Evolutionary conservation across 495 filamentous ascomycete genomes (phyloP).

Genomic region (Evernia prunastri): DNA sequence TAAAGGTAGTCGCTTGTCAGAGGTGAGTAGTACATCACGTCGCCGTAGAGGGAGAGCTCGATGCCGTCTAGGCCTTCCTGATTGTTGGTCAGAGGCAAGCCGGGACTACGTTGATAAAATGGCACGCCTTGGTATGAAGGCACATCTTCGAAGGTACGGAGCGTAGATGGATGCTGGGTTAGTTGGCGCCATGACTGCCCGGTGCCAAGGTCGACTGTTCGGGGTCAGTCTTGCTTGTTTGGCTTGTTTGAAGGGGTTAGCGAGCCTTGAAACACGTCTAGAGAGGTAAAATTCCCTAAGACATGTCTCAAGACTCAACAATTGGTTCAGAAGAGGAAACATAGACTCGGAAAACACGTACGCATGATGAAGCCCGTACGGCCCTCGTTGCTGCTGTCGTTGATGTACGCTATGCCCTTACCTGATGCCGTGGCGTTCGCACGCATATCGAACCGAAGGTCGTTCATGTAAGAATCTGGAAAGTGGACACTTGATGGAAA

Average conservation of each 20-base stretch:
- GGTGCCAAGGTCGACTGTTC: constrained; percentile 39
- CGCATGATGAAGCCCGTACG: constrained; percentile 38
- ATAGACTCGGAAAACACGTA: no score
- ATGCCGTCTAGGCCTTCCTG: constrained; percentile 36
- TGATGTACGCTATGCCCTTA: constrained; percentile 36
- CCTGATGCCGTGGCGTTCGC: constrained; percentile 32
- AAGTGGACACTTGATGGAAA: constrained; percentile 34
- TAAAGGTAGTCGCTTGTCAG: constrained; percentile 34
- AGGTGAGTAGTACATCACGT: constrained; percentile 35
- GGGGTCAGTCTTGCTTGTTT: no score
- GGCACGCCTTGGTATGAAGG: constrained; percentile 34
- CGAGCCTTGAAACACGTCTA: no score
- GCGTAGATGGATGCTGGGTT: constrained; percentile 33
- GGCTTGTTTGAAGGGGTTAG: no score
- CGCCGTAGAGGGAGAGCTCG: constrained; percentile 34
- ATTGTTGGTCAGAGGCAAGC: constrained; percentile 25
- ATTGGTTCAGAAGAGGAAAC: no score
- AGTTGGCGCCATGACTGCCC: constrained; percentile 38
- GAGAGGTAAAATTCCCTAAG: no score
- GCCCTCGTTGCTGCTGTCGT: constrained; percentile 38
- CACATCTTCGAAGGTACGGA: constrained; percentile 29
- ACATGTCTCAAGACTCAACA: no score
- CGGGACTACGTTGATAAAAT: constrained; percentile 28
- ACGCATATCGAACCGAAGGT: constrained; percentile 40
- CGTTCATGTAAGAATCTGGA: constrained; percentile 39